Evolutionary conservation across 345 rosid genomes (phyloP).

Genomic region (Populus tremula): DNA sequence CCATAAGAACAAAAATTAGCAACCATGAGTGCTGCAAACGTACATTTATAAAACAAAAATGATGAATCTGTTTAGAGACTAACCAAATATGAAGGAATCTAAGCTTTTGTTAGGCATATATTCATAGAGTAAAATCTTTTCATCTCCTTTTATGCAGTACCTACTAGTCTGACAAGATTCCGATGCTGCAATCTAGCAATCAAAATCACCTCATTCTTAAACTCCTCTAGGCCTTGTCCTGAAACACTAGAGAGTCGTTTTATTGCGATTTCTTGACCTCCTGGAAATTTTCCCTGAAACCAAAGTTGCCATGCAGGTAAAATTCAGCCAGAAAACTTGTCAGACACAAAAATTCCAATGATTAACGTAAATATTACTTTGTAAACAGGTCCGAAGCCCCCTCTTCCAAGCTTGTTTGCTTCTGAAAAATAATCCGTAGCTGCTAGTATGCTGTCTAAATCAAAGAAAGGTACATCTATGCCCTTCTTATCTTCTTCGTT

Average conservation of each 20-base stretch:
- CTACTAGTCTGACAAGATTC: conserved; percentile 14
- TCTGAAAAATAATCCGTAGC: conserved; percentile 14
- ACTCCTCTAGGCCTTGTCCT: conserved; percentile 18
- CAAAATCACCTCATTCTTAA: conserved; percentile 13
- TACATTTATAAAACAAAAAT: too few relatives aligned
- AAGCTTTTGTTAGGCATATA: too few relatives aligned
- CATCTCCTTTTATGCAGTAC: conserved; percentile 14
- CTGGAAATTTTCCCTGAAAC: conserved; percentile 9
- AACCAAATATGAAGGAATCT: neutral
- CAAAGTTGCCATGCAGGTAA: neutral
- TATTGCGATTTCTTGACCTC: conserved; percentile 14
- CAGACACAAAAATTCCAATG: neutral
- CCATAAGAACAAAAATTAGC: neutral
- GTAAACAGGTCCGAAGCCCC: conserved; percentile 19
- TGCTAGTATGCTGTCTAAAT: conserved; percentile 20
- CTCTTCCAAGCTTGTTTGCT: conserved; percentile 18
- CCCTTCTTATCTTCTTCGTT: conserved; percentile 18
- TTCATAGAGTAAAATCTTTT: conserved; percentile 18
- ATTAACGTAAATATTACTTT: neutral
- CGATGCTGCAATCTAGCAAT: conserved; percentile 18
- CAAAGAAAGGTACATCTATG: conserved; percentile 25
- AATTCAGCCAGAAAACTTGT: neutral
- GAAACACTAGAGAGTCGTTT: conserved; percentile 16
- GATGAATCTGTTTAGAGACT: neutral
- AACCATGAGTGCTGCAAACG: neutral